Evolutionary conservation across 192 early-diverging fungal genomes (phyloP).

Genomic region (Coemansia nantahalensis): DNA sequence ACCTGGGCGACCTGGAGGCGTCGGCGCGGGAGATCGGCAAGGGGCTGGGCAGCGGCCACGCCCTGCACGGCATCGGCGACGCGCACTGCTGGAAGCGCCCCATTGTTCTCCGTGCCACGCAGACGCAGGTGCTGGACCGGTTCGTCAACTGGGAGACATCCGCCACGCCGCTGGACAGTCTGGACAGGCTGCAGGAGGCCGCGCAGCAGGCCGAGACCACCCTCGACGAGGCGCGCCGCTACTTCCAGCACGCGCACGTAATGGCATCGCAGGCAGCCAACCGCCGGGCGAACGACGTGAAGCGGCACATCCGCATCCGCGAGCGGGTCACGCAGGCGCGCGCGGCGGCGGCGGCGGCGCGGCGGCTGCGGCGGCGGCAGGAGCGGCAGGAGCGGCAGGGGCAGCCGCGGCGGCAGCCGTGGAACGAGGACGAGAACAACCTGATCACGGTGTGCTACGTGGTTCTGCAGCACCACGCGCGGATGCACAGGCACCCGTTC

Average conservation of each 20-base stretch:
- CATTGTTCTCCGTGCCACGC: slow-evolving; percentile 1
- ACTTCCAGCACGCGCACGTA: slow-evolving; percentile 16
- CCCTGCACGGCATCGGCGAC: slow-evolving; percentile 22
- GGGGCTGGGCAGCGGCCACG: slow-evolving; percentile 4
- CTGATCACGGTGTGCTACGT: slow-evolving; percentile 15
- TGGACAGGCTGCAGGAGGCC: slow-evolving; percentile 8
- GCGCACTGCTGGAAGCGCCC: slow-evolving; percentile 14
- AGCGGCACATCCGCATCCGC: neutral
- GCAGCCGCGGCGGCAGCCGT: slow-evolving; percentile 6
- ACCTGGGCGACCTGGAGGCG: slow-evolving; percentile 18
- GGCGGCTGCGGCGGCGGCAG: too few species aligned
- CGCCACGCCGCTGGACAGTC: slow-evolving; percentile 19
- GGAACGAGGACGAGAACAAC: slow-evolving; percentile 11
- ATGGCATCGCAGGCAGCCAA: neutral
- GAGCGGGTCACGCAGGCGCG: slow-evolving; percentile 3
- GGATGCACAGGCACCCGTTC: slow-evolving; percentile 20
- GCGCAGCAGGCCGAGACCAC: slow-evolving; percentile 21
- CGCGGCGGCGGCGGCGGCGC: neutral
- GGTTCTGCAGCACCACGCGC: slow-evolving; percentile 22
- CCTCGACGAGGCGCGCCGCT: slow-evolving; percentile 19
- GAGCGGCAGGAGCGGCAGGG: neutral
- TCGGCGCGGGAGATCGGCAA: slow-evolving; percentile 4
- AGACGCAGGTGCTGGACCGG: slow-evolving; percentile 7
- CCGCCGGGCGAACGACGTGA: neutral
- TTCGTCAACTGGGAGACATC: slow-evolving; percentile 3